These are phyloP conservation scores for Chaetomium tenue DNA, from an alignment of 495 filamentous ascomycete species.

Conservation along the genomic window DNA sequence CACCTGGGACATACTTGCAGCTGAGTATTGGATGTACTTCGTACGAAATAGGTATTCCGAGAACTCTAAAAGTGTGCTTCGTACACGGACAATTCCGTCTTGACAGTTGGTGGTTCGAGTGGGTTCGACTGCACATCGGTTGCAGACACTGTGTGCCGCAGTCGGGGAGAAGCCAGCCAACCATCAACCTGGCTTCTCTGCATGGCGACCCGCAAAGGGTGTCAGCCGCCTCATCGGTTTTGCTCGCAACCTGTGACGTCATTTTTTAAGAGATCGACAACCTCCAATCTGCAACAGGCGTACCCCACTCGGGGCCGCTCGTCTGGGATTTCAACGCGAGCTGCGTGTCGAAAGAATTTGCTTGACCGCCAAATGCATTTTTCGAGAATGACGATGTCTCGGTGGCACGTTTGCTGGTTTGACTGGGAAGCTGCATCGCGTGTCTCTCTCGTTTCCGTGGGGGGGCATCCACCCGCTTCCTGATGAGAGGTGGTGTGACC, in stretches of 20 bases:
- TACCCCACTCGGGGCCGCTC: background rate
- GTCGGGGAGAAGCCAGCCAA: background rate
- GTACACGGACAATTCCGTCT: no score
- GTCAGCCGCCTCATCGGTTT: constrained; percentile 18
- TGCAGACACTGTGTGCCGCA: background rate
- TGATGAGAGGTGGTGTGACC: background rate
- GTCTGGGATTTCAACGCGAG: background rate
- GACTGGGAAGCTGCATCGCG: background rate
- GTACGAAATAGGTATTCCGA: no score
- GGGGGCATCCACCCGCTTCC: background rate
- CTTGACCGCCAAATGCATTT: background rate
- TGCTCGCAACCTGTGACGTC: constrained; percentile 26
- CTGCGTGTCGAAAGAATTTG: background rate
- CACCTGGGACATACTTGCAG: background rate
- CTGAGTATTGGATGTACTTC: no score
- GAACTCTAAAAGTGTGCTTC: no score
- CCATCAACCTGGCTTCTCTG: background rate
- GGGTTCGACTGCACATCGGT: no score
- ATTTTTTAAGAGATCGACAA: constrained; percentile 18
- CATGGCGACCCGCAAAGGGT: constrained; percentile 6
- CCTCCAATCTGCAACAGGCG: constrained; percentile 7
- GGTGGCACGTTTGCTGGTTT: background rate
- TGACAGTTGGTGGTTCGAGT: no score
- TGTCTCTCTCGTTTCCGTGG: background rate
- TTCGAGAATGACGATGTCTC: background rate